Evolutionary conservation across 495 filamentous ascomycete species (phyloP).

Genomic region (Clohesyomyces aquaticus): DNA sequence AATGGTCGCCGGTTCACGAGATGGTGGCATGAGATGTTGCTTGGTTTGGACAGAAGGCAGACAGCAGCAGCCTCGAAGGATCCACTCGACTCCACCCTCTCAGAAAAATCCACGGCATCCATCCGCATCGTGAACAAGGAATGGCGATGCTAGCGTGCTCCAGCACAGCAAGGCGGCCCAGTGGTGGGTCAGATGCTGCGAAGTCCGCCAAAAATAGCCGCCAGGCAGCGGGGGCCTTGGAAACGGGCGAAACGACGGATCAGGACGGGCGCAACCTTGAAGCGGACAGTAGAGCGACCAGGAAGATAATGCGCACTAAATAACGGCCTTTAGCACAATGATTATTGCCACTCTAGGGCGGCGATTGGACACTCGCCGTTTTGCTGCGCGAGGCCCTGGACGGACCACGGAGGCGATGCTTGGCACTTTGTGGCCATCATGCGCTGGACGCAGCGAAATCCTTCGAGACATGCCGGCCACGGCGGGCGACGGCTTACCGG

Average conservation of each 20-base stretch:
- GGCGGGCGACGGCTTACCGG: background rate
- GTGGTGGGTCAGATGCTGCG: background rate
- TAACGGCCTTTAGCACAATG: background rate
- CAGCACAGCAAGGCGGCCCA: too few species aligned
- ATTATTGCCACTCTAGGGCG: background rate
- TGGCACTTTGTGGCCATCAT: background rate
- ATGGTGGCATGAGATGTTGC: background rate
- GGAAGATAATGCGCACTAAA: background rate
- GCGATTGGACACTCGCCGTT: background rate
- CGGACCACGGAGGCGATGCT: too few species aligned
- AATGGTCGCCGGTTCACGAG: background rate
- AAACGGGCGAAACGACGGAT: background rate
- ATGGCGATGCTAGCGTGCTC: background rate
- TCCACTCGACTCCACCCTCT: too few species aligned
- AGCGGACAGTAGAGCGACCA: too few species aligned
- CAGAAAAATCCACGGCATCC: too few species aligned
- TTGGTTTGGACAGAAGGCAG: too few species aligned
- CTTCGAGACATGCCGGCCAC: background rate
- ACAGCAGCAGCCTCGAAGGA: too few species aligned
- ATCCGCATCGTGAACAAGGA: too few species aligned
- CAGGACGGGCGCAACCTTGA: background rate
- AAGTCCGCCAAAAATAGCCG: background rate
- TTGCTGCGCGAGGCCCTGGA: too few species aligned
- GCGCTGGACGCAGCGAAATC: slow-evolving; percentile 18
- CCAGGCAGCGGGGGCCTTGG: too few species aligned